Conservation (phyloP, 164 flowering plant species). For the Sedum album region DNA sequence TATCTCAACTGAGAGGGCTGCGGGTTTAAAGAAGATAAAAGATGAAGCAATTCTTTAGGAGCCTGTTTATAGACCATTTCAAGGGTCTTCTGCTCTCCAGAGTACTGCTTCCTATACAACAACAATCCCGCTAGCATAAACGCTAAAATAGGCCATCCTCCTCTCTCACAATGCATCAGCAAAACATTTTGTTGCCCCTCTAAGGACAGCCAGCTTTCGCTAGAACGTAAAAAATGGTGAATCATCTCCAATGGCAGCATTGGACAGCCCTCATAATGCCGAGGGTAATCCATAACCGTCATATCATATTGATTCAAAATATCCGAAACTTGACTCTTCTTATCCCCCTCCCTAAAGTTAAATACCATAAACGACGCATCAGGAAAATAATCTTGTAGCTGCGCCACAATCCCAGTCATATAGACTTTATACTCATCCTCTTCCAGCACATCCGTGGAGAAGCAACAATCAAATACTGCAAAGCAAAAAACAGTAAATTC, state of each 20-base stretch:
- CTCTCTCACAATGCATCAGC: not conserved
- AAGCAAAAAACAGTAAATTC: not conserved
- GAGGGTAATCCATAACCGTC: conserved; percentile 6
- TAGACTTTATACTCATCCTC: not conserved
- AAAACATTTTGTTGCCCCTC: conserved; percentile 2
- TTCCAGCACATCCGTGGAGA: not conserved
- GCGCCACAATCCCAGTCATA: not conserved
- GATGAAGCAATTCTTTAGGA: not conserved
- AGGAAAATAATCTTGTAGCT: conserved; percentile 5
- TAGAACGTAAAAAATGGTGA: conserved; percentile 5
- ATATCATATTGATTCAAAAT: not conserved
- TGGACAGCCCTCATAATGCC: conserved; percentile 6
- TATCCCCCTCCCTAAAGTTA: conserved; percentile 1
- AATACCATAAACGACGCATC: conserved; percentile 3
- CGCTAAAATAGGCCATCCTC: not conserved
- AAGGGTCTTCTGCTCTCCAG: not conserved
- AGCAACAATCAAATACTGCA: conserved; percentile 10
- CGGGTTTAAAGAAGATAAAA: not conserved
- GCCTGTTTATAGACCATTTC: not conserved
- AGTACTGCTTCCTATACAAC: not conserved
- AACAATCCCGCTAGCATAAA: not conserved
- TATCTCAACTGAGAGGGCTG: not conserved
- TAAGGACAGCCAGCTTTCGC: not conserved
- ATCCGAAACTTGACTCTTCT: not conserved
- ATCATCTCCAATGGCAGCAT: conserved; percentile 1